Conservation (phyloP, 108 stramenopile genomes). For the Parmales sp. region DNA sequence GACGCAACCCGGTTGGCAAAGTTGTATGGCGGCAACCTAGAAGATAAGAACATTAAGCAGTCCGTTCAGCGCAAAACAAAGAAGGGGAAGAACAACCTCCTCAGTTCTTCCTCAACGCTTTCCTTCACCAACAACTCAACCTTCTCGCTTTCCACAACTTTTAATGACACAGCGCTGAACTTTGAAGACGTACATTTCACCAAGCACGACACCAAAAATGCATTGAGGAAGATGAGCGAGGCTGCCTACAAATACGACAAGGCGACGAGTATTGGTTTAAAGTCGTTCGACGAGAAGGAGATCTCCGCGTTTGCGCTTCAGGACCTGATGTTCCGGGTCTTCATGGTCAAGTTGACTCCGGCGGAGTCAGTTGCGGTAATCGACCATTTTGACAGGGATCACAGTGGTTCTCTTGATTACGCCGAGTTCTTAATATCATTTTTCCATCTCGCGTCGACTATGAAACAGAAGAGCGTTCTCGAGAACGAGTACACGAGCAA, state of each 20-base stretch:
- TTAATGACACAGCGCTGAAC: neutral
- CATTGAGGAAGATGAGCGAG: neutral
- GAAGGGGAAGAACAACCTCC: neutral
- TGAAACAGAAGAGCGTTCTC: neutral
- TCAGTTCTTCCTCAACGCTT: neutral
- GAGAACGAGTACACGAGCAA: neutral
- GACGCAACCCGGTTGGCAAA: neutral
- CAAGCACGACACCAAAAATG: neutral
- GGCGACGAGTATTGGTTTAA: neutral
- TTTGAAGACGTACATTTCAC: neutral
- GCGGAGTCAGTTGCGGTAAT: slow-evolving; percentile 30
- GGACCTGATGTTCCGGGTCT: slow-evolving; percentile 7
- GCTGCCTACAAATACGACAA: neutral
- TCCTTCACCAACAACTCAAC: neutral
- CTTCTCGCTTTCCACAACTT: neutral
- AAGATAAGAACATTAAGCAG: neutral
- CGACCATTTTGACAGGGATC: slow-evolving; percentile 27
- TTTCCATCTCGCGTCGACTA: slow-evolving; percentile 1
- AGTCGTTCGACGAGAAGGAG: slow-evolving; percentile 6
- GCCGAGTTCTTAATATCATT: slow-evolving; percentile 30
- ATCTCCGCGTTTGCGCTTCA: neutral
- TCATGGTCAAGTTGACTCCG: slow-evolving; percentile 22
- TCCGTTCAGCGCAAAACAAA: neutral
- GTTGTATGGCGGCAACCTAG: slow-evolving; percentile 4
- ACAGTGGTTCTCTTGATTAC: slow-evolving; percentile 26